Conservation (phyloP, 495 filamentous ascomycete genomes). For the Xylaria nigripes region DNA sequence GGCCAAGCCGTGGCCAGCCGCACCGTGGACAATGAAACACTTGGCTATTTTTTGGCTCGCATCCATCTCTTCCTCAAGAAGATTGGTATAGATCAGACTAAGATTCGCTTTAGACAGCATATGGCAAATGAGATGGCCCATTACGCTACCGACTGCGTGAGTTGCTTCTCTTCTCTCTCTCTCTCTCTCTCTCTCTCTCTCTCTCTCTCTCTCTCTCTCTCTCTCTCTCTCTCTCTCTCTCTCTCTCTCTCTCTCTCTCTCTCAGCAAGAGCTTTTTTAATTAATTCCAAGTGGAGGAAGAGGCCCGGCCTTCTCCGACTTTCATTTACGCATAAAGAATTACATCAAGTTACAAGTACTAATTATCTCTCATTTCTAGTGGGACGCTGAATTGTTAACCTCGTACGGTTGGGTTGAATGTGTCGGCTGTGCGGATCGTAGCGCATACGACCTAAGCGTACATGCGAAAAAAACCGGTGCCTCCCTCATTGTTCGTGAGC, state of each 20-base stretch:
- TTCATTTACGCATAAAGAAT: background rate
- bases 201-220: background rate
- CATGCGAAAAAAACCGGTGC: slow-evolving; percentile 56
- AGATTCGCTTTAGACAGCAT: slow-evolving; percentile 61
- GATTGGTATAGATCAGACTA: slow-evolving; percentile 53
- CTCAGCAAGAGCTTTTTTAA: too few relatives aligned
- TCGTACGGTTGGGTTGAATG: slow-evolving; percentile 66
- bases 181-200: background rate
- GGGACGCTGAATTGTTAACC: slow-evolving; percentile 59
- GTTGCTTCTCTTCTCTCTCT: background rate
- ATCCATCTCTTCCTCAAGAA: slow-evolving; percentile 56
- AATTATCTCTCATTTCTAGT: slow-evolving; percentile 17
- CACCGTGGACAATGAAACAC: slow-evolving; percentile 60
- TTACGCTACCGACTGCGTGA: slow-evolving; percentile 54
- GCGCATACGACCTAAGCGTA: slow-evolving; percentile 58
- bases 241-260: too few relatives aligned
- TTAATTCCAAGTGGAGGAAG: background rate
- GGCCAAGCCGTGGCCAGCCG: slow-evolving; percentile 51
- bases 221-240: background rate
- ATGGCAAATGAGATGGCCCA: slow-evolving; percentile 71
- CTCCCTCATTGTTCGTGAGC: slow-evolving; percentile 51
- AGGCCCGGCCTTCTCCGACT: background rate
- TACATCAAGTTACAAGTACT: background rate
- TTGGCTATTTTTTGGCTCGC: slow-evolving; percentile 61
- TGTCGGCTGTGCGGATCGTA: slow-evolving; percentile 61